Conservation (phyloP, 75 land plant genomes). For the Pseudotsuga menziesii region DNA sequence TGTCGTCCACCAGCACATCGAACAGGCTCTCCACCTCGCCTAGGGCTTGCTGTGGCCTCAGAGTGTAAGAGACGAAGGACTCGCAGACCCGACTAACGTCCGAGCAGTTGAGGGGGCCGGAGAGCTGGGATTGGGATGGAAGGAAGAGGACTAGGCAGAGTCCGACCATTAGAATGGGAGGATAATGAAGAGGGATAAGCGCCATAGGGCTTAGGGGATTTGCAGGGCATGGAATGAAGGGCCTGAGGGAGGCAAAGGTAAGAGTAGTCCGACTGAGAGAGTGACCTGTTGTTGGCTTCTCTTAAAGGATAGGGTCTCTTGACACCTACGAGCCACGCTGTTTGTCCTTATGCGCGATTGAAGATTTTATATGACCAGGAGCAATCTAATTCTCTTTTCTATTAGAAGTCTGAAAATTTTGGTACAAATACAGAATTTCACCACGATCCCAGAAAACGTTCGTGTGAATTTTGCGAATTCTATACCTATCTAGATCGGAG, state of each 20-base stretch:
- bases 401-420: no score
- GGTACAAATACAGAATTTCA: no score
- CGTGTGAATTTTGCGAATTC: no score
- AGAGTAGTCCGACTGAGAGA: not conserved
- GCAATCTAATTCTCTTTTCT: no score
- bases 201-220: not conserved
- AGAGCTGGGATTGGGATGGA: not conserved
- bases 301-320: not conserved
- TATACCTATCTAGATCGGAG: no score
- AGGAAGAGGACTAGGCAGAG: not conserved
- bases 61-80: conserved; percentile 52
- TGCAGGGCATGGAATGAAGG: not conserved
- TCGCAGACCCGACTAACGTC: conserved; percentile 57
- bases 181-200: not conserved
- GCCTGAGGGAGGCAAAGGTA: no score
- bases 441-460: no score
- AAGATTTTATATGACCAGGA: not conserved
- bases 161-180: not conserved
- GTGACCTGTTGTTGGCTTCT: conserved; percentile 1
- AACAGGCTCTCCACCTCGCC: conserved; percentile 52
- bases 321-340: not conserved
- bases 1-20: conserved; percentile 46
- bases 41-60: conserved; percentile 24
- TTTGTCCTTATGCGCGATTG: not conserved
- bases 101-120: conserved; percentile 44